These are phyloP conservation scores for Annulohypoxylon bovei DNA, from an alignment of 495 filamentous ascomycete species.

Conservation along the genomic window DNA sequence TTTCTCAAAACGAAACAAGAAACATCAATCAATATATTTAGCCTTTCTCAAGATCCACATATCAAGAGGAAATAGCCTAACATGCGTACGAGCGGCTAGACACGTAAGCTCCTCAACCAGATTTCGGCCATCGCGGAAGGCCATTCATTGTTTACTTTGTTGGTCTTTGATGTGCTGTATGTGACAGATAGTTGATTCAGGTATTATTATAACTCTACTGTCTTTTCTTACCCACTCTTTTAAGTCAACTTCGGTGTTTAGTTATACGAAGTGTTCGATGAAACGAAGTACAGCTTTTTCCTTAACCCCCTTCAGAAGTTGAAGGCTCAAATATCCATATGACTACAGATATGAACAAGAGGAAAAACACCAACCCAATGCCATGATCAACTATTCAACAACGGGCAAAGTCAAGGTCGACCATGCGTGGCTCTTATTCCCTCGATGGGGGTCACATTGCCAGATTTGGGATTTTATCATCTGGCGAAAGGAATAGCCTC, in stretches of 20 bases:
- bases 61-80: neutral
- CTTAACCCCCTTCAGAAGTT: neutral
- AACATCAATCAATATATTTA: neutral
- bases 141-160: neutral
- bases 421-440: neutral
- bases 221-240: neutral
- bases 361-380: neutral
- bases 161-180: neutral
- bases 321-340: no score
- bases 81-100: neutral
- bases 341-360: neutral
- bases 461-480: no score
- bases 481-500: no score
- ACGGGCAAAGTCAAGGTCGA: neutral
- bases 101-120: conserved; percentile 7
- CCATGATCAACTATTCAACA: neutral
- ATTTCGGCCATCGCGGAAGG: neutral
- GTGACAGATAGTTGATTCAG: neutral
- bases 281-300: neutral
- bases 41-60: neutral
- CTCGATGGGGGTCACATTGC: neutral
- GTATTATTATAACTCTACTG: neutral
- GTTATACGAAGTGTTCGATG: neutral
- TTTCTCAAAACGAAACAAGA: neutral
- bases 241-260: neutral